Percentiles rank a stretch among this genome's conserved stretches.
Conservation (phyloP, 192 early-diverging fungal genomes). For the Entomortierella beljakovae region DNA sequence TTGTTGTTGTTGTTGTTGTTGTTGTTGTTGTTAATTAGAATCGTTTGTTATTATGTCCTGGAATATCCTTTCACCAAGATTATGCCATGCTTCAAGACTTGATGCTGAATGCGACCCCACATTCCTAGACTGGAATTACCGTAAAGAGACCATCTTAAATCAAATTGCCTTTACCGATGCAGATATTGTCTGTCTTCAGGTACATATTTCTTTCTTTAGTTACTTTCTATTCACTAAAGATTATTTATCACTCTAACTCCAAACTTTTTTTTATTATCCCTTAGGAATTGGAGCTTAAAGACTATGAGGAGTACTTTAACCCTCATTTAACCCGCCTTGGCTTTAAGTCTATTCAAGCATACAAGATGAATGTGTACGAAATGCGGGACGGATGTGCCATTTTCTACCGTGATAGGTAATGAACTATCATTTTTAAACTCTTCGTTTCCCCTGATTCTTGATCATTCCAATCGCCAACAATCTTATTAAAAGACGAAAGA, state of each 20-base stretch:
- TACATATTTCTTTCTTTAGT: too few relatives aligned
- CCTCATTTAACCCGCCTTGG: conserved; percentile 40
- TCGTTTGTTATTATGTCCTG: conserved; percentile 50
- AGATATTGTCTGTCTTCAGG: conserved; percentile 49
- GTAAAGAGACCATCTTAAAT: conserved; percentile 45
- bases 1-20: too few relatives aligned
- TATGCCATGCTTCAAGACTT: conserved; percentile 37
- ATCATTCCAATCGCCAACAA: neutral
- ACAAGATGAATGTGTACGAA: conserved; percentile 53
- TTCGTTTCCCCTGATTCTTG: neutral
- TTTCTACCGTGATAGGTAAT: conserved; percentile 50
- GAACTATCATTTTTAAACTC: neutral
- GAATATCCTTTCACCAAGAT: conserved; percentile 47
- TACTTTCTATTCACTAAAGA: too few relatives aligned
- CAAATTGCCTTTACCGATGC: conserved; percentile 49
- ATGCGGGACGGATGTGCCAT: conserved; percentile 55
- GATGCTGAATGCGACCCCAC: conserved; percentile 34
- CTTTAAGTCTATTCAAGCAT: conserved; percentile 41
- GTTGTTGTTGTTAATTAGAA: too few relatives aligned
- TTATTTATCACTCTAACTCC: too few relatives aligned
- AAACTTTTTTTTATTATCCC: neutral
- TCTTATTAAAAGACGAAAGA: too few relatives aligned
- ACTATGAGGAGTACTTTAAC: conserved; percentile 45
- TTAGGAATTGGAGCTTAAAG: conserved; percentile 46
- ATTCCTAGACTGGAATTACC: conserved; percentile 44